phyloP scores from a whole-genome alignment of 1,284 basidiomycete genomes.

The Puccinia coronata region DNA sequence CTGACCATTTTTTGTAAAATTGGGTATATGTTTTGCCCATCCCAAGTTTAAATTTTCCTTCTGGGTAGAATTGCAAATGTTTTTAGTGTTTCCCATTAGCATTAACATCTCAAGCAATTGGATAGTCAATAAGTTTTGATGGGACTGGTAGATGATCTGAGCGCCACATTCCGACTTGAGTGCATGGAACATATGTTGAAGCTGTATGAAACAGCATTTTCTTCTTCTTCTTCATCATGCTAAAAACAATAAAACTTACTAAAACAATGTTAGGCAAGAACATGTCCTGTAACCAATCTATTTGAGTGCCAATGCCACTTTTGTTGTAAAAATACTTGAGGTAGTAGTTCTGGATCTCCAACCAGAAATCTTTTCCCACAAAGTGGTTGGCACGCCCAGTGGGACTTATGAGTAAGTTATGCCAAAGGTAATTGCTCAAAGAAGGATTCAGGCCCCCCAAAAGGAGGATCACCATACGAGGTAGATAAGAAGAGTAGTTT shows the following conservation, averaged over 20 bases:
- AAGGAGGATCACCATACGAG: slow-evolving; percentile 4
- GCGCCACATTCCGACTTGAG: slow-evolving; percentile 12
- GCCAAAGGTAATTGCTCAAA: slow-evolving; percentile 5
- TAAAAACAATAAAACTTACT: background rate
- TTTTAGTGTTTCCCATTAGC: background rate
- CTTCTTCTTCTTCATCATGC: too few species aligned
- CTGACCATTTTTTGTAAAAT: too few species aligned
- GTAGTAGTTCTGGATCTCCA: slow-evolving; percentile 24
- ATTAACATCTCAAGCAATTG: slow-evolving; percentile 1
- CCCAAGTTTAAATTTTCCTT: too few species aligned
- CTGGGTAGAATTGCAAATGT: too few species aligned
- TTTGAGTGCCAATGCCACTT: slow-evolving; percentile 8
- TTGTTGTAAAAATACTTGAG: slow-evolving; percentile 28
- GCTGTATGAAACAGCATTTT: background rate
- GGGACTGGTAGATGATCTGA: too few species aligned
- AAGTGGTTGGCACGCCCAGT: slow-evolving; percentile 1
- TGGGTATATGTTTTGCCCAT: too few species aligned
- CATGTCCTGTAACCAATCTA: background rate
- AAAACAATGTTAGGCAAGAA: background rate
- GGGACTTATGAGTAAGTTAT: slow-evolving; percentile 17
- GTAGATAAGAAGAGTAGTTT: slow-evolving; percentile 23
- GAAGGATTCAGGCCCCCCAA: background rate
- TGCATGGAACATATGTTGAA: background rate
- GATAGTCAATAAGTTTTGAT: background rate
- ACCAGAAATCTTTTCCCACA: slow-evolving; percentile 23